Percentiles rank a stretch among this genome's conserved stretches.
Evolutionary conservation across 345 rosid genomes (phyloP).

Genomic region (Noccaea bulbosa): DNA sequence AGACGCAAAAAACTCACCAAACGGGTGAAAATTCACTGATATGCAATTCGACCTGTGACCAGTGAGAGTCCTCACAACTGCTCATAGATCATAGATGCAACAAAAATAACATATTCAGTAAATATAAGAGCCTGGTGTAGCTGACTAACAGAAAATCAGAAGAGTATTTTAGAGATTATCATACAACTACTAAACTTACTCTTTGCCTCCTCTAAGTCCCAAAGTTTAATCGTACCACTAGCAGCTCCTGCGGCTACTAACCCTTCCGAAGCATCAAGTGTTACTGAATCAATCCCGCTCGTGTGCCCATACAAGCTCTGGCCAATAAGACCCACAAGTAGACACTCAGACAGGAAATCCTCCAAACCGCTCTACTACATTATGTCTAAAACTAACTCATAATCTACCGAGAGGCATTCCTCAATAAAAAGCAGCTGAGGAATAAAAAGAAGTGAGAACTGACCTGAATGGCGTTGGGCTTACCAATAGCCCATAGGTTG

Average conservation of each 20-base stretch:
- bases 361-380: constrained; percentile 6
- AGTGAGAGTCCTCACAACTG: constrained; percentile 93
- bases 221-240: constrained; percentile 94
- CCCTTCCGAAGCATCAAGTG: constrained; percentile 89
- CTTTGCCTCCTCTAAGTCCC: constrained; percentile 99
- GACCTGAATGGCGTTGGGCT: constrained; percentile 94
- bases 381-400: constrained; percentile 8
- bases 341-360: constrained; percentile 22
- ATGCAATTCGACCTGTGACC: constrained; percentile 98
- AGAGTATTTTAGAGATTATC: not conserved
- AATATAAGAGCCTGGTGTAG: not conserved
- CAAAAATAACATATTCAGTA: constrained; percentile 13
- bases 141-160: not conserved
- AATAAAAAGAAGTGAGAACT: constrained; percentile 46
- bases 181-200: constrained; percentile 54
- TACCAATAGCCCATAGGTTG: constrained; percentile 99
- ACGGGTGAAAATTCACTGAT: constrained; percentile 94
- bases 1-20: constrained; percentile 98
- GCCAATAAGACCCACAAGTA: constrained; percentile 32
- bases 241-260: constrained; percentile 98
- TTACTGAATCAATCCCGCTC: constrained; percentile 95
- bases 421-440: not conserved
- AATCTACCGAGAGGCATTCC: constrained; percentile 8
- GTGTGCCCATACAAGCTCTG: constrained; percentile 96
- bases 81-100: constrained; percentile 34